Base-by-base conservation (phyloP, 768 basidiomycete species). In the Hypholoma fasciculare region DNA sequence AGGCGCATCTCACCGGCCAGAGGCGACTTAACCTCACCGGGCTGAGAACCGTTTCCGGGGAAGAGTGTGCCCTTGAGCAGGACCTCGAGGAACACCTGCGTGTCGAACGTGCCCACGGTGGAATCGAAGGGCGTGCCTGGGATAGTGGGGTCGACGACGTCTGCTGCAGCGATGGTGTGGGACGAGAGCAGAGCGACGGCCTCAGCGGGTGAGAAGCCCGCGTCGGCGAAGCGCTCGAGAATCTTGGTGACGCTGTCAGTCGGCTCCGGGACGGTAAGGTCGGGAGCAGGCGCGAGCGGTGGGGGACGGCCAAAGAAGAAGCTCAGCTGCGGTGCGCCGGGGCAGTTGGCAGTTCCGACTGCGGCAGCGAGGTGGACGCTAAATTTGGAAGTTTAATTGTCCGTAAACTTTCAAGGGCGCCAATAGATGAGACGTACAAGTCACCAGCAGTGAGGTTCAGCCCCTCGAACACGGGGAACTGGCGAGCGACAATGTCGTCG, bases 51-150 rank as follows among this genome's bases (percentile, higher is more conserved):
- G 40, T 61, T 63, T 20, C 55, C 38, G 7, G 66, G 66, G 62
- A 65, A 65, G 37, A 52, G 30, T 12, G 23, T 57, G 16, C 69
- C 69, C 43, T 68, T 66, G 55, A 71, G 69, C 20, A 70, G 67
- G 16, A 71, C 69, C 60, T 78, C 76, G 50, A 77, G 61, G 69
- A 68, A 75, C 56, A 76, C 54, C 59, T 75, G 73, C n/a, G 72
- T 69, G 60, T 76, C 75, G 54, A 64, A 67, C 30, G 61, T 64
- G 30, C 56, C 51, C n/a, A 49, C 58, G 13, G 63, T 66, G 13
- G 60, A 71, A 57, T 77, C 76, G 64, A 77, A 76, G 5, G 75
- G 71, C 30, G 70, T 69, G 38, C 69, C 68, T 14, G 63, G 65
- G 51, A 66, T 64, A 47, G 59, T 60, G 14, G 48, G 42, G 65